Evolutionary conservation across 2,329 filamentous ascomycete genomes (phyloP), one percentile per base, ranked within the genome.

Genomic region (Ceratocystis colombiana): DNA sequence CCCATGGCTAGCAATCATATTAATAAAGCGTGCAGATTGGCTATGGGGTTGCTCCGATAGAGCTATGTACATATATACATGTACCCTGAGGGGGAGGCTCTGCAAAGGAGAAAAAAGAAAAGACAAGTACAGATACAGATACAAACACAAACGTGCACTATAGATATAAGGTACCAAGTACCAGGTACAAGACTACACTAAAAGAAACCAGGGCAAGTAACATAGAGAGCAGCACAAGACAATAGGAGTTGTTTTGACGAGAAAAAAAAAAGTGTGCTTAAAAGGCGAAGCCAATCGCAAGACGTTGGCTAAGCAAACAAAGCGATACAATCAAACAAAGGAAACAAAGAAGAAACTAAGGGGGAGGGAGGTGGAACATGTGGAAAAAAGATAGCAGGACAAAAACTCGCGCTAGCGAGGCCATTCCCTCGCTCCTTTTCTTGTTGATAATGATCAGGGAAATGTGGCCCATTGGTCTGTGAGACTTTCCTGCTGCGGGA

Each of bases 301-400:
- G 20, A 28, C 22, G 25, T 53, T 53, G 48, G 22, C 22, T 22
- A 6, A 53, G 22, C 22, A 28, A 53, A 53, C 48, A 53, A 59
- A 33, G 55, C 25, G 33, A 46, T 20, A 45, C 12, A 22, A 28
- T 59, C 17, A 28, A 48, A 65, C 53, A 65, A 46, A 20, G 41
- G 25, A 46, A n/a, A n/a, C 41, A 12, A 30, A 62, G 59, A 30
- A 25, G 22, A 33, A 17, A 17, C 22, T 33, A 28, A 57, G 7
- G 30, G 41, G 17, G 3, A 25, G 37, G 44, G 5, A 20, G 20
- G n/a, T 10, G 46, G 12, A 41, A 41, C 8, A 41, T 41, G 33
- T 5, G 28, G 20, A 25, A 57, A 20, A 63, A 25, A 22, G 20
- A 22, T 20, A 44, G 37, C n/a, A 37, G 22, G 5, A 17, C 33